Percentiles rank a stretch among this genome's conserved stretches.
phyloP scores from a whole-genome alignment of 768 basidiomycete species.

The Hypholoma sublateritium region DNA sequence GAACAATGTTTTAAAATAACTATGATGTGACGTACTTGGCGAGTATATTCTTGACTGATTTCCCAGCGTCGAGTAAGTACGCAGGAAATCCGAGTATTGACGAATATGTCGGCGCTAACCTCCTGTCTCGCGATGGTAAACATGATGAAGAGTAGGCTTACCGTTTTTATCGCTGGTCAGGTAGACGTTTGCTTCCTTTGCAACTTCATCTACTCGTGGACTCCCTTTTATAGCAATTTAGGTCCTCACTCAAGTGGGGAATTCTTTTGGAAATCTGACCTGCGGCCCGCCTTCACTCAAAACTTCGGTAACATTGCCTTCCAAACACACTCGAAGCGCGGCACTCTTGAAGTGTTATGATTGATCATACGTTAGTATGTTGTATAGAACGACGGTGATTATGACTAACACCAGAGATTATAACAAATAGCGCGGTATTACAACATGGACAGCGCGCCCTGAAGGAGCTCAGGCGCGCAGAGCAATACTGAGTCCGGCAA shows the following conservation, averaged over 20 bases:
- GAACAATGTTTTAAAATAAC: not conserved
- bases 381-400: constrained; percentile 6
- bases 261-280: constrained; percentile 10
- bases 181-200: constrained; percentile 21
- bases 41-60: constrained; percentile 25
- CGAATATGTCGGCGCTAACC: constrained; percentile 32
- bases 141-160: constrained; percentile 9
- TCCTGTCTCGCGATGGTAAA: constrained; percentile 15
- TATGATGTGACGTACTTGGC: constrained; percentile 18
- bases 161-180: constrained; percentile 33
- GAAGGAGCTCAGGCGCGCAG: too few species aligned
- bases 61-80: constrained; percentile 29
- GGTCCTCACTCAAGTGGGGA: too few species aligned
- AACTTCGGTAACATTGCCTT: constrained; percentile 21
- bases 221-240: constrained; percentile 24
- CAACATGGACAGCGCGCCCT: too few species aligned
- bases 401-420: constrained; percentile 23
- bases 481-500: too few species aligned
- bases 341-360: constrained; percentile 23
- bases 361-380: constrained; percentile 4
- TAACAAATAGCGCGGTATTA: constrained; percentile 19
- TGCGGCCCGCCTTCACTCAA: constrained; percentile 31
- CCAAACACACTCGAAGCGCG: constrained; percentile 23
- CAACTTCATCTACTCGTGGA: constrained; percentile 39
- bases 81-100: constrained; percentile 34